Evolutionary conservation across 1,284 basidiomycete genomes (phyloP).

Genomic region (Kalmanozyma brasiliensis): DNA sequence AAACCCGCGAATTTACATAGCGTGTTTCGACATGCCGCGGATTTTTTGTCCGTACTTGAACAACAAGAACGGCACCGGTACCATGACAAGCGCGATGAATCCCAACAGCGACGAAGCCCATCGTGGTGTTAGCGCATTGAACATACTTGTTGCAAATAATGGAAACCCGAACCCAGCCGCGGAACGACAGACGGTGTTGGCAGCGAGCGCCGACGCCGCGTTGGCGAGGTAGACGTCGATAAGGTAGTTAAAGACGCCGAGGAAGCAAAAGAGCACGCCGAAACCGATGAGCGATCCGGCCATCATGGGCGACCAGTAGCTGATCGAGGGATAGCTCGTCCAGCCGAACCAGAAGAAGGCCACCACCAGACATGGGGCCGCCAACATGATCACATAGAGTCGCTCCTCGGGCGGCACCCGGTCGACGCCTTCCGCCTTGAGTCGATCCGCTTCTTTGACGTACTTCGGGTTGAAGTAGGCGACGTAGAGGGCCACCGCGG

Average conservation of each 20-base stretch:
- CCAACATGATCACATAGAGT: constrained; percentile 61
- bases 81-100: constrained; percentile 76
- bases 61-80: constrained; percentile 75
- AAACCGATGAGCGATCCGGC: constrained; percentile 69
- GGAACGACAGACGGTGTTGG: constrained; percentile 77
- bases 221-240: constrained; percentile 72
- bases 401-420: constrained; percentile 63
- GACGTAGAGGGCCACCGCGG: constrained; percentile 46
- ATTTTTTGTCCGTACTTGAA: constrained; percentile 70
- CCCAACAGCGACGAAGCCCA: constrained; percentile 81
- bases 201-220: constrained; percentile 73
- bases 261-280: constrained; percentile 73
- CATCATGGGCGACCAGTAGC: constrained; percentile 71
- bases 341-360: constrained; percentile 69
- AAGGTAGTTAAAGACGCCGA: constrained; percentile 70
- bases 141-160: constrained; percentile 72
- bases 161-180: constrained; percentile 73
- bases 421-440: constrained; percentile 43
- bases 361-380: constrained; percentile 66
- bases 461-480: constrained; percentile 57
- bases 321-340: constrained; percentile 58
- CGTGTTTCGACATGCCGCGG: constrained; percentile 58
- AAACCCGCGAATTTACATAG: constrained; percentile 12
- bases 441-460: constrained; percentile 42
- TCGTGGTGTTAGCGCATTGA: constrained; percentile 74